Conservation (phyloP, 202 grass and related monocot genomes). For the Musa balbisiana region DNA sequence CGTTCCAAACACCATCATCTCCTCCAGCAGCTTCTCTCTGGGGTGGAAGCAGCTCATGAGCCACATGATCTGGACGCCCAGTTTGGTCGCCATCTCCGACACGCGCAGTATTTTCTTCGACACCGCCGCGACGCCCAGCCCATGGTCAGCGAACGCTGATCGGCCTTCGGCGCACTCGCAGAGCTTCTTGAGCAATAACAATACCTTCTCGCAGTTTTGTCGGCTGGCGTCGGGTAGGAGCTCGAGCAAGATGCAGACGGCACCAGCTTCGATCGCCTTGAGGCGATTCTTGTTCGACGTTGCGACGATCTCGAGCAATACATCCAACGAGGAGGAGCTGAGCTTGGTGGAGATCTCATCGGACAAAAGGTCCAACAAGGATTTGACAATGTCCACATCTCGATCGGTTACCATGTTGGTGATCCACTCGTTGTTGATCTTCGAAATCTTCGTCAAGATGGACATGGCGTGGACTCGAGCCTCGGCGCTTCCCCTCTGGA, state of each 20-base stretch:
- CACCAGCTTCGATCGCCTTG: slow-evolving; percentile 59
- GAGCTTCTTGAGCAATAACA: slow-evolving; percentile 72
- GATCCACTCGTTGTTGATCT: slow-evolving; percentile 33
- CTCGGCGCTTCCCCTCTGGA: slow-evolving; percentile 64
- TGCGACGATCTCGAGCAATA: slow-evolving; percentile 45
- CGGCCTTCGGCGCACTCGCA: slow-evolving; percentile 68
- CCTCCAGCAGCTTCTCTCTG: slow-evolving; percentile 62
- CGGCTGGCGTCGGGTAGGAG: slow-evolving; percentile 51
- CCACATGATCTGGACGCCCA: slow-evolving; percentile 69
- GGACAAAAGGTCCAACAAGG: slow-evolving; percentile 66
- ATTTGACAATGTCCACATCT: slow-evolving; percentile 43
- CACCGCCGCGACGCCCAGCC: slow-evolving; percentile 45
- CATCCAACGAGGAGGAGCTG: slow-evolving; percentile 59
- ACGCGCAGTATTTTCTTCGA: slow-evolving; percentile 63
- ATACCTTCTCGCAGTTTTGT: slow-evolving; percentile 43
- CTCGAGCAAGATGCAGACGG: slow-evolving; percentile 61
- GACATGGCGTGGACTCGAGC: slow-evolving; percentile 55
- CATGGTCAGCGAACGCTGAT: slow-evolving; percentile 58
- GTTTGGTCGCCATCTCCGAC: slow-evolving; percentile 53
- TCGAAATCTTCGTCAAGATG: slow-evolving; percentile 50
- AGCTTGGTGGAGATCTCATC: slow-evolving; percentile 51
- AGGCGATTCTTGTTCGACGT: slow-evolving; percentile 25
- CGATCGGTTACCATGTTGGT: slow-evolving; percentile 7
- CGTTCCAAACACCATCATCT: slow-evolving; percentile 61
- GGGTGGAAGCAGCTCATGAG: slow-evolving; percentile 43